Conservation (phyloP, 2,329 filamentous ascomycete genomes). For the Triangularia verruculosa region DNA sequence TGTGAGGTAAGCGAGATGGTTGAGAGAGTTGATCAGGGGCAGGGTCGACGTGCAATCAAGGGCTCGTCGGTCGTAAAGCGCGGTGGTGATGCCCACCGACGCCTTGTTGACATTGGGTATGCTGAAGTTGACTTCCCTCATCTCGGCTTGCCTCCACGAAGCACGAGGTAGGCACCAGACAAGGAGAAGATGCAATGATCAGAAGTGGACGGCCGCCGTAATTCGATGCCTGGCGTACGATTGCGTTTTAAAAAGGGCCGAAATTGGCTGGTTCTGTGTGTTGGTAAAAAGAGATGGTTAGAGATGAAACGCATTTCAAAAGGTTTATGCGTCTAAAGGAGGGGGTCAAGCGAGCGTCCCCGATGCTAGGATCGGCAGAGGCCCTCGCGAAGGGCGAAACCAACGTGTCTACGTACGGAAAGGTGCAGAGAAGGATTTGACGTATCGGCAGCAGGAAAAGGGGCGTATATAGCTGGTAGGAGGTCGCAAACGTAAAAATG, state of each 20-base stretch:
- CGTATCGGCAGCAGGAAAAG: not conserved
- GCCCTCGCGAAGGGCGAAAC: constrained; percentile 13
- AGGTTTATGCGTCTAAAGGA: constrained; percentile 21
- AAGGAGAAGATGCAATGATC: constrained; percentile 18
- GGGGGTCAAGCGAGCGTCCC: constrained; percentile 13
- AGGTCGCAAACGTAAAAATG: constrained; percentile 1
- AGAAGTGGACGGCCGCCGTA: constrained; percentile 4
- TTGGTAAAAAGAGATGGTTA: constrained; percentile 14
- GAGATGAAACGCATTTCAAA: constrained; percentile 22
- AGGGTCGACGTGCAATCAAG: constrained; percentile 98
- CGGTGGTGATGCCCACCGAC: constrained; percentile 90
- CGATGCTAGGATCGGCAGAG: constrained; percentile 10
- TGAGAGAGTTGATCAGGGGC: constrained; percentile 96
- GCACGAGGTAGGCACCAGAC: constrained; percentile 29
- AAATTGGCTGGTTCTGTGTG: constrained; percentile 14
- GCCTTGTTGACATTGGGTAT: constrained; percentile 99
- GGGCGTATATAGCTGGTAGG: not conserved
- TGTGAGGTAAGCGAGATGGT: constrained; percentile 96
- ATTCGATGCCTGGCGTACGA: constrained; percentile 10
- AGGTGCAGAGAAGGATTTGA: not conserved
- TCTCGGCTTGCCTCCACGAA: constrained; percentile 51
- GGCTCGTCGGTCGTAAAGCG: constrained; percentile 93
- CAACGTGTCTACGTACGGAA: constrained; percentile 4
- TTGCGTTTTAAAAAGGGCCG: constrained; percentile 8
- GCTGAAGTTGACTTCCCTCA: constrained; percentile 99